Base-by-base conservation (phyloP, 768 basidiomycete species). In the Macrocybe gigantea region DNA sequence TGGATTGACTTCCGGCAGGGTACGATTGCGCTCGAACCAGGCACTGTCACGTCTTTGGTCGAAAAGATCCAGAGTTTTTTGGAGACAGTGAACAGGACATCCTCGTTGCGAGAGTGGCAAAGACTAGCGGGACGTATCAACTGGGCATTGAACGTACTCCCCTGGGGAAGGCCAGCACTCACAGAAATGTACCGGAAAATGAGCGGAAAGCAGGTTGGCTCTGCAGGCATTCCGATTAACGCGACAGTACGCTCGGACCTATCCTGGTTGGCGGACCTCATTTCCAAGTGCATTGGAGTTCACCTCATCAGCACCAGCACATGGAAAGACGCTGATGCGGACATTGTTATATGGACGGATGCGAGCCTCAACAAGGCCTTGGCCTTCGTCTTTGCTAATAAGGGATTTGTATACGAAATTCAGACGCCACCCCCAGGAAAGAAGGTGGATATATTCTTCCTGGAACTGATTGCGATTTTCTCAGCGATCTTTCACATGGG, bases 131-230 rank as follows among this genome's bases (percentile, higher is more conserved):
- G 71, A 0, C 61, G 56, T 44, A 40, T 67, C 14, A 71, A 70
- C 48, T 73, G 71, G 68, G 47, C 50, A 30, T 62, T 53, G 0
- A 14, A 9, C 69, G 69, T 60, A 15, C 47, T 60, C n/a, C 54
- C 36, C 36, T 38, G 36, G 56, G 56, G 44, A 1, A 8, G 51
- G 0, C 58, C 53, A 1, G 51, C 51, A 7, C 53, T 59, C 14
- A 45, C 55, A 8, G 51, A 51, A 31, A 9, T 56, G 10, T 56
- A 56, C 12, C n/a, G 14, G 44, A 43, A 43, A 33, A 6, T 43
- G 8, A 8, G 8, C 8, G 41, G 41, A 2, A 43, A 31, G 14
- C n/a, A 59, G 55, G 33, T 54, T 57, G 13, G 6, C 30, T 3
- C 37, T 38, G 1, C 46, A 49, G 30, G 1, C 31, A 6, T 22